These are phyloP conservation scores for Panicum hallii DNA, from an alignment of 202 grass and related monocot genomes.

Conservation along the genomic window DNA sequence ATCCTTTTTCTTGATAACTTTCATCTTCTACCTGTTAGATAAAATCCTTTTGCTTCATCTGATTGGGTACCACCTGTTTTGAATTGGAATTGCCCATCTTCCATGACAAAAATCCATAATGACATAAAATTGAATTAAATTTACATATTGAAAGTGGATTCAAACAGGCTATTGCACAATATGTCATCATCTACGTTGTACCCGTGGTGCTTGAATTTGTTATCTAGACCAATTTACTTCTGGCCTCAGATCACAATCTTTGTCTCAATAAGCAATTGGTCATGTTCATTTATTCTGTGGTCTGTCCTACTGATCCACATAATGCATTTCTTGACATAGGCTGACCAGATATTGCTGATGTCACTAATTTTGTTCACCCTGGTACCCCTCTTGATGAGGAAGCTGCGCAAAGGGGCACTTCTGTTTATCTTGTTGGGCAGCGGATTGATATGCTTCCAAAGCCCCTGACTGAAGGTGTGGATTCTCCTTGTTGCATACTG, in stretches of 20 bases:
- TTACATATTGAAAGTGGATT: conserved; percentile 19
- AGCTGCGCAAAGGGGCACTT: conserved; percentile 86
- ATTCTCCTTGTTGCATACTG: neutral
- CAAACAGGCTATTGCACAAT: neutral
- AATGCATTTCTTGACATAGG: conserved; percentile 50
- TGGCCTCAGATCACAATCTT: neutral
- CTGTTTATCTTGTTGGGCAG: conserved; percentile 98
- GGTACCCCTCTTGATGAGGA: conserved; percentile 95
- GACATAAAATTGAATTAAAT: neutral
- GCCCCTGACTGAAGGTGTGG: conserved; percentile 94
- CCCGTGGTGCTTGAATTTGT: conserved; percentile 31
- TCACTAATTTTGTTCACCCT: conserved; percentile 96
- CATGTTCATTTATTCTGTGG: conserved; percentile 1
- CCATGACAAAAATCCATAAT: neutral
- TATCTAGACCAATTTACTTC: conserved; percentile 19
- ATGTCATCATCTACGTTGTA: neutral
- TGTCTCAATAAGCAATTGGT: neutral
- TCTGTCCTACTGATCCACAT: conserved; percentile 25
- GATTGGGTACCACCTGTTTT: conserved; percentile 2
- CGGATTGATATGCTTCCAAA: conserved; percentile 99
- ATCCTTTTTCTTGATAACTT: neutral
- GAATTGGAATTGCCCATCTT: conserved; percentile 17
- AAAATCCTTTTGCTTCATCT: neutral
- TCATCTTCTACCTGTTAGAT: neutral
- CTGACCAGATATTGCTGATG: conserved; percentile 94